These are phyloP conservation scores for Botryotinia convoluta DNA, from an alignment of 2,329 filamentous ascomycete genomes.

Conservation along the genomic window DNA sequence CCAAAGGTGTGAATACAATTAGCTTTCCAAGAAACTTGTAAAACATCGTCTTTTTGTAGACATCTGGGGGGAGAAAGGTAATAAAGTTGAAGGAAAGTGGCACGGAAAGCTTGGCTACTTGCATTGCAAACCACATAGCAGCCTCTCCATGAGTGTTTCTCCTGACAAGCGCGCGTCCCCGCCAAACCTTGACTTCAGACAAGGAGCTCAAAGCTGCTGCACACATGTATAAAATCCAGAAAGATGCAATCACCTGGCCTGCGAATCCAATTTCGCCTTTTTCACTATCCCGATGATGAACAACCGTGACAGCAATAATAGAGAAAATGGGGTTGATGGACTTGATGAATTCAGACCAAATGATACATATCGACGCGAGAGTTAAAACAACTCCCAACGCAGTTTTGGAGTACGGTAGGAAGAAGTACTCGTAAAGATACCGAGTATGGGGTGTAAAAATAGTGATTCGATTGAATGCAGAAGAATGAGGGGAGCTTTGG, in stretches of 20 bases:
- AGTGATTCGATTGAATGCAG: conserved; percentile 52
- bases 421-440: conserved; percentile 71
- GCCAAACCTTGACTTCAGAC: conserved; percentile 95
- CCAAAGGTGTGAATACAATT: conserved; percentile 79
- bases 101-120: conserved; percentile 88
- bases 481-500: conserved; percentile 53
- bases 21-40: conserved; percentile 80
- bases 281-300: conserved; percentile 61
- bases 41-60: conserved; percentile 79
- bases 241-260: conserved; percentile 77
- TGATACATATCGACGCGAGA: conserved; percentile 74
- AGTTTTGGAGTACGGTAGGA: conserved; percentile 68
- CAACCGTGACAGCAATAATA: conserved; percentile 57
- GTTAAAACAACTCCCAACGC: conserved; percentile 65
- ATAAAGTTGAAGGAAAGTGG: conserved; percentile 95
- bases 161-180: conserved; percentile 83
- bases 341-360: conserved; percentile 94
- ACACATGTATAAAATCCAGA: conserved; percentile 97
- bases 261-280: conserved; percentile 78
- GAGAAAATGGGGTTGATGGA: conserved; percentile 75
- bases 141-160: conserved; percentile 91
- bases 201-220: conserved; percentile 82
- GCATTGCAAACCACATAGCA: conserved; percentile 92
- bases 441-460: conserved; percentile 78
- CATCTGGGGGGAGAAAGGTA: conserved; percentile 72